These are phyloP conservation scores for Gymnopilus junonius DNA, from an alignment of 768 basidiomycete species.

Conservation along the genomic window DNA sequence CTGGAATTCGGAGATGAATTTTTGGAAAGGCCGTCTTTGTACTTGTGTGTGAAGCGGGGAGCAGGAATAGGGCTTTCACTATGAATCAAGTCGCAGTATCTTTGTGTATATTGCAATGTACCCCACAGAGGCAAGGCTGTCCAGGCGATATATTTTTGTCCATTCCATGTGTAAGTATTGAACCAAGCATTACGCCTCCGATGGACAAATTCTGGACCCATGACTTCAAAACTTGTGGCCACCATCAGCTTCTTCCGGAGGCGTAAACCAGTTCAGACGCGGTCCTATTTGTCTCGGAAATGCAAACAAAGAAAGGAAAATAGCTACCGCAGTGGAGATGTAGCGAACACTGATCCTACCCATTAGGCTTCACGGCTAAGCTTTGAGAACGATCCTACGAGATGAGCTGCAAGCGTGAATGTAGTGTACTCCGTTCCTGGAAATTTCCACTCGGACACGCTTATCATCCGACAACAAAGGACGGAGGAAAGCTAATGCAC, in stretches of 20 bases:
- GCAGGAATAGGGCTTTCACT: not conserved
- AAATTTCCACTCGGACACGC: not conserved
- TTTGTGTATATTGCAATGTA: no score
- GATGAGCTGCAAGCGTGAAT: not conserved
- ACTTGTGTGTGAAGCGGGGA: not conserved
- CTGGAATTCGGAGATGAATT: constrained; percentile 11
- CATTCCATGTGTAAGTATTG: constrained; percentile 2
- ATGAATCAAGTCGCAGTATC: not conserved
- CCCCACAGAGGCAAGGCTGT: not conserved
- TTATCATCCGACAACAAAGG: constrained; percentile 26
- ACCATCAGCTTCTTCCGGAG: constrained; percentile 12
- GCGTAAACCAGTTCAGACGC: constrained; percentile 8
- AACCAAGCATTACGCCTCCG: not conserved
- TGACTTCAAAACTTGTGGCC: constrained; percentile 14
- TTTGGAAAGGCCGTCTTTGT: not conserved
- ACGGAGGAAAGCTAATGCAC: constrained; percentile 2
- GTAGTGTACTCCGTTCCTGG: constrained; percentile 1
- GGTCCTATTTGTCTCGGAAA: not conserved
- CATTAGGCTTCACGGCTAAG: not conserved
- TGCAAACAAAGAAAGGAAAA: not conserved
- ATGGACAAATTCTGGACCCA: constrained; percentile 7
- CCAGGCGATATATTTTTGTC: not conserved
- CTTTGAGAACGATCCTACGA: not conserved
- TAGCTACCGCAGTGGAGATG: not conserved
- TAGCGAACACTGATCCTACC: not conserved